Base-by-base conservation (phyloP, 2,329 filamentous ascomycete species). In the Fusarium zealandicum region DNA sequence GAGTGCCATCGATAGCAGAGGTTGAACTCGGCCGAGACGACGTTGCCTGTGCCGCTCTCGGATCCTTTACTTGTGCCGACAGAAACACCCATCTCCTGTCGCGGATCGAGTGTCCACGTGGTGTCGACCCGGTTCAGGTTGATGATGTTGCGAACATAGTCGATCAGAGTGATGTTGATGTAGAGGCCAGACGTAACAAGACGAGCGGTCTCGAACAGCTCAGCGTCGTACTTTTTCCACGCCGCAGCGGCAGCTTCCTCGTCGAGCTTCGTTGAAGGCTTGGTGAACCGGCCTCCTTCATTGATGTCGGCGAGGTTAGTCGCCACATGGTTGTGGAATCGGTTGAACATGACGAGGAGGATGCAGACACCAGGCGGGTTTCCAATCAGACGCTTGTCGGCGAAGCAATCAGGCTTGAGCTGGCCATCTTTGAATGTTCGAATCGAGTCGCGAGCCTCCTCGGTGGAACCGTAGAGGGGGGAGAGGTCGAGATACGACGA, bases 1-100 rank as follows among this genome's bases (percentile, higher is more conserved):
- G 90, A 91, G 76, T 96, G 91, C 90, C 91, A 96, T 59, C 91
- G 82, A 72, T 96, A 96, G 63, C 90, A 89, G 9, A 96, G 80
- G 69, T 95, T 96, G 79, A 96, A 96, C 75, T 96, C 92, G 4
- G 89, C 90, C 0, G 90, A 93, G 5, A 93, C 90, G 61, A 89
- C 86, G 67, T 95, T 96, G 43, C 92, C 92, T 0, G 89, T 84
- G 35, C 90, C 92, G 18, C 86, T 81, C 37, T 90, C 85, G 0
- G 88, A 83, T 1, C 84, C 82, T 2, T 82, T 72, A 27, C 80
- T 78, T 8, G 79, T 86, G 59, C 78, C 80, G 0, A 72, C 76
- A 3, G 79, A 73, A 1, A 80, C 80, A 32, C 82, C 86, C 72
- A 87, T 89, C 63, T 89, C 84, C 11, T 84, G 82, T 18, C 91